These are phyloP conservation scores for Microdochium bolleyi DNA, from an alignment of 2,329 filamentous ascomycete genomes.

Conservation along the genomic window DNA sequence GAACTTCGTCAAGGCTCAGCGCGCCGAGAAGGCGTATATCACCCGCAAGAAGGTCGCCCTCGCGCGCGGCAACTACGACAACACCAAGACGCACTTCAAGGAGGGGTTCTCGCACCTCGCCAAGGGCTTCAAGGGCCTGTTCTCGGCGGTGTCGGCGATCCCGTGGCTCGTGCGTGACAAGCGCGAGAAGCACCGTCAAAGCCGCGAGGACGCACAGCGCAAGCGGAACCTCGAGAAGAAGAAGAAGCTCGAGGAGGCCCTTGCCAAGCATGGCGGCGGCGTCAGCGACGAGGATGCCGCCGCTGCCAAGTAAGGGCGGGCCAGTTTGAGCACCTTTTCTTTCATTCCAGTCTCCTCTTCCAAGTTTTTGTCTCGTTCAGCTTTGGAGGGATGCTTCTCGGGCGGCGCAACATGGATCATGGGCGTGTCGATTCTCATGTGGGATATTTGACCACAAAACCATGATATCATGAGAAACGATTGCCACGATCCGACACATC, in stretches of 20 bases:
- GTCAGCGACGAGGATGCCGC: neutral
- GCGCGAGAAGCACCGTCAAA: constrained; percentile 19
- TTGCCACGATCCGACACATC: too few species aligned
- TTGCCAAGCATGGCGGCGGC: constrained; percentile 3
- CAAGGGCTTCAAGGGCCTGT: constrained; percentile 20
- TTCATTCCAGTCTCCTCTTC: neutral
- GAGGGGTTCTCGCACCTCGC: constrained; percentile 27
- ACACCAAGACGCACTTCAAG: constrained; percentile 29
- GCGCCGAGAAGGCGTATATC: constrained; percentile 31
- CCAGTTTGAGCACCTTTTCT: neutral
- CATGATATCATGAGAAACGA: too few species aligned
- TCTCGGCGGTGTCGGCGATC: constrained; percentile 20
- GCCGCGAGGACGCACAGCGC: constrained; percentile 19
- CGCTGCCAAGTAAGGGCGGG: neutral
- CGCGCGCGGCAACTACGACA: constrained; percentile 26
- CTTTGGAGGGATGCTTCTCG: too few species aligned
- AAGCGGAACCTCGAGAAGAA: constrained; percentile 22
- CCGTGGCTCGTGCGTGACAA: constrained; percentile 29
- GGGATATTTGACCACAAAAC: too few species aligned
- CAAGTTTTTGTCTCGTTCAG: too few species aligned
- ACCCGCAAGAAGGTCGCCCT: constrained; percentile 29
- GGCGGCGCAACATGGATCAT: too few species aligned
- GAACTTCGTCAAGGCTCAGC: constrained; percentile 26
- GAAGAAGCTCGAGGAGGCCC: constrained; percentile 23
- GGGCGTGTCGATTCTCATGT: too few species aligned